A percentile compares a stretch with the other conserved stretches of the same genome.
phyloP scores from a whole-genome alignment of 176 grass and related monocot species.

The Saccharum officinarum region DNA sequence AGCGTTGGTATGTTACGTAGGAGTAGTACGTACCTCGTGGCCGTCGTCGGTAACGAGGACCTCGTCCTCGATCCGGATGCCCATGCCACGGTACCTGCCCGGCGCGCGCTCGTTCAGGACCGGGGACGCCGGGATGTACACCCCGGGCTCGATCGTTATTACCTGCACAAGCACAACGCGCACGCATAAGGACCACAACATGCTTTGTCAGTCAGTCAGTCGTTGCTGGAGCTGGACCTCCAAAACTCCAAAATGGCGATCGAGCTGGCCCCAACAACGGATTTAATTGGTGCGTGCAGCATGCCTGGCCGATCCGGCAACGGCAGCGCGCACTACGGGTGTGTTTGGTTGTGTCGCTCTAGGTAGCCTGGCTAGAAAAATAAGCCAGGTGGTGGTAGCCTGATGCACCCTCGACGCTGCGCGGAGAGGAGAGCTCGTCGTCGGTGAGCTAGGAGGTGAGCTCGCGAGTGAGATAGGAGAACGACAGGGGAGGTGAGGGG shows the following conservation, averaged over 20 bases:
- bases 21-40: slow-evolving; percentile 54
- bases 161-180: slow-evolving; percentile 46
- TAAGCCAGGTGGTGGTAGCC: too few species aligned
- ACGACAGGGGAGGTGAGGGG: too few species aligned
- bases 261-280: neutral
- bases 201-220: neutral
- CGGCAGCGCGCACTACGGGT: neutral
- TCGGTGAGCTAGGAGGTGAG: too few species aligned
- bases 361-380: too few species aligned
- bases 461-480: too few species aligned
- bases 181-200: neutral
- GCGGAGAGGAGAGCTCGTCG: too few species aligned
- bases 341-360: too few species aligned
- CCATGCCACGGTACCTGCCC: slow-evolving; percentile 65
- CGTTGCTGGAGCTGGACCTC: neutral
- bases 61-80: slow-evolving; percentile 94
- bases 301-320: neutral
- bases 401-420: too few species aligned
- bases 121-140: slow-evolving; percentile 72
- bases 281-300: neutral
- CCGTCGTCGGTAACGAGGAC: slow-evolving; percentile 87
- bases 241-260: neutral
- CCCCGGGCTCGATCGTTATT: slow-evolving; percentile 87
- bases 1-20: neutral
- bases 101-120: slow-evolving; percentile 59